These are phyloP conservation scores for Alternaria novae-zelandiae DNA, from an alignment of 2,329 filamentous ascomycete genomes.

Conservation along the genomic window DNA sequence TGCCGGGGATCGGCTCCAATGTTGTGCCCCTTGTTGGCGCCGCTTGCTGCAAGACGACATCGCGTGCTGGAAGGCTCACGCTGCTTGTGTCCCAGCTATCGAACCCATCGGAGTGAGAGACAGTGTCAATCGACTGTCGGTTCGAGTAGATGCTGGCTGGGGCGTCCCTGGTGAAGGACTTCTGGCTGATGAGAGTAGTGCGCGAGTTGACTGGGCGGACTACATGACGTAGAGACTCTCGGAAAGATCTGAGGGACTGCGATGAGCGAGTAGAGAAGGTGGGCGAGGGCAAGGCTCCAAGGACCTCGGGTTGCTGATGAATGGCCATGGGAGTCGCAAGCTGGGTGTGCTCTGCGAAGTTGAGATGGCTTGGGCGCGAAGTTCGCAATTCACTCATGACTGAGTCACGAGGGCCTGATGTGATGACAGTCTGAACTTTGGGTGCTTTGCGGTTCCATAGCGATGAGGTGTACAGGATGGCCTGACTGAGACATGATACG, in stretches of 20 bases:
- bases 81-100: constrained; percentile 77
- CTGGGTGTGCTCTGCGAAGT: constrained; percentile 29
- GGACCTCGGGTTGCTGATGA: constrained; percentile 2
- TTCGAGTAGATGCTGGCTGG: constrained; percentile 43
- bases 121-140: constrained; percentile 41
- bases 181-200: constrained; percentile 42
- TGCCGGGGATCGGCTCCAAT: constrained; percentile 75
- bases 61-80: constrained; percentile 67
- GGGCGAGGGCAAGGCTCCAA: constrained; percentile 41
- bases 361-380: constrained; percentile 32
- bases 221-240: constrained; percentile 47
- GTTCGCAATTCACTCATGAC: constrained; percentile 45
- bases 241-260: constrained; percentile 44
- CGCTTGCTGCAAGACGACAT: constrained; percentile 48
- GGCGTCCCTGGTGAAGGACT: constrained; percentile 39
- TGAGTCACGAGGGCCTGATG: constrained; percentile 42
- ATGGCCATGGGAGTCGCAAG: constrained; percentile 34
- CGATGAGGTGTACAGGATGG: constrained; percentile 36
- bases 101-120: constrained; percentile 64
- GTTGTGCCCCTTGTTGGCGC: constrained; percentile 55
- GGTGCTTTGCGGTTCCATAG: constrained; percentile 32
- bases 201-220: constrained; percentile 48
- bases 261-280: constrained; percentile 46
- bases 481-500: constrained; percentile 39
- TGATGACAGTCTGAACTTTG: constrained; percentile 23